Percentiles rank a stretch among this genome's conserved stretches.
Evolutionary conservation across 306 rosid species (phyloP).

Genomic region (Begonia peltatifolia): DNA sequence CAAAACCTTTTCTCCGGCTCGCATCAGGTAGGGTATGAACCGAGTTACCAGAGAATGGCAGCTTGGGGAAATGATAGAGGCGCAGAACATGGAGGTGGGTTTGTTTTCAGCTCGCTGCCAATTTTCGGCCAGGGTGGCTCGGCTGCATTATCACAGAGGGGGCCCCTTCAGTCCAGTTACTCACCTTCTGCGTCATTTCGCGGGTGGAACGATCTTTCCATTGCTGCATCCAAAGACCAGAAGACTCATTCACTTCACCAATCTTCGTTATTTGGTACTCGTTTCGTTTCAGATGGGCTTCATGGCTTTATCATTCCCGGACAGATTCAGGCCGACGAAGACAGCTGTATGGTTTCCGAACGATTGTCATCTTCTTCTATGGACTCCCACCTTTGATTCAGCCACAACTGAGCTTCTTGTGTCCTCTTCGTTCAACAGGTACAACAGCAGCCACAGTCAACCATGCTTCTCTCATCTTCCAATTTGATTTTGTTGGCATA

Average conservation of each 20-base stretch:
- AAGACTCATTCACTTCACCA: constrained; percentile 25
- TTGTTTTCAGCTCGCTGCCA: constrained; percentile 24
- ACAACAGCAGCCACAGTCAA: not conserved
- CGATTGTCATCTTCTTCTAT: constrained; percentile 39
- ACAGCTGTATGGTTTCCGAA: constrained; percentile 26
- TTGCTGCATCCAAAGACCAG: constrained; percentile 17
- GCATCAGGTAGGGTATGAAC: constrained; percentile 22
- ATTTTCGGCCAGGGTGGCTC: constrained; percentile 14
- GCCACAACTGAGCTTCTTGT: not conserved
- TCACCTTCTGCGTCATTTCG: constrained; percentile 20
- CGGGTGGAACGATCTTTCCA: constrained; percentile 35
- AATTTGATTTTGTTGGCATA: too few species aligned
- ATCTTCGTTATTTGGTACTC: constrained; percentile 36
- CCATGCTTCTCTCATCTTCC: too few species aligned
- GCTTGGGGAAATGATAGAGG: constrained; percentile 32
- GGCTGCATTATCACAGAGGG: constrained; percentile 36
- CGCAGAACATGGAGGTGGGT: constrained; percentile 18
- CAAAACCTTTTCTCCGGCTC: too few species aligned
- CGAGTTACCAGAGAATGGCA: constrained; percentile 32
- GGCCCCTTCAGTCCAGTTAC: constrained; percentile 61
- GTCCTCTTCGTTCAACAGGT: not conserved
- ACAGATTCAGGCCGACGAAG: constrained; percentile 15
- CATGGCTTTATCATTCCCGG: constrained; percentile 40
- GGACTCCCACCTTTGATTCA: constrained; percentile 42
- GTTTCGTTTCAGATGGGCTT: constrained; percentile 28